A percentile compares a stretch with the other conserved stretches of the same genome.
These are phyloP conservation scores for Cryphonectria nitschkei DNA, from an alignment of 2,329 filamentous ascomycete genomes.

Conservation along the genomic window DNA sequence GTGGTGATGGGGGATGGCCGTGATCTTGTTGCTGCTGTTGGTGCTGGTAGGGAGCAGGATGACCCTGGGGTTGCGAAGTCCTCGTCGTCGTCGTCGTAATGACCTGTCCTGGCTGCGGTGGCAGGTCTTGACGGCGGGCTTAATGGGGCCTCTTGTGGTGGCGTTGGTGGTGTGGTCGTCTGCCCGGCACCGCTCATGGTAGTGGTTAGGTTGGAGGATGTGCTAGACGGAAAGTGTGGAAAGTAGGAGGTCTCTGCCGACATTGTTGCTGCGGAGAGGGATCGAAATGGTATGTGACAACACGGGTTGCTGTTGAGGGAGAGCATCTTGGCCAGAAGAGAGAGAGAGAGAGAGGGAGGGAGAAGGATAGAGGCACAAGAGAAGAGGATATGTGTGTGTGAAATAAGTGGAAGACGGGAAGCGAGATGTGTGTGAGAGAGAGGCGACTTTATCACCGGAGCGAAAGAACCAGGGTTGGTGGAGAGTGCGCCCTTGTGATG, in stretches of 20 bases:
- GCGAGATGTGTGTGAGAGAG: not conserved
- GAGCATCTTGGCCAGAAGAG: constrained; percentile 19
- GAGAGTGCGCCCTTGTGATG: not conserved
- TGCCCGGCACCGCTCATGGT: constrained; percentile 22
- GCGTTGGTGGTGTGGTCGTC: constrained; percentile 11
- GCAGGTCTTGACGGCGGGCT: constrained; percentile 21
- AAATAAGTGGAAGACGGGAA: not conserved
- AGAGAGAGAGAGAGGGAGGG: not conserved
- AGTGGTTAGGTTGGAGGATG: not conserved
- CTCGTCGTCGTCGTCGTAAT: not conserved
- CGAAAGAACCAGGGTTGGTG: not conserved
- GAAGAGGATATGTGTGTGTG: not conserved
- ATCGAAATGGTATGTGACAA: constrained; percentile 24
- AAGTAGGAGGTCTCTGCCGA: constrained; percentile 15
- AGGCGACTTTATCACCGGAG: not conserved
- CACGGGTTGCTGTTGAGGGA: constrained; percentile 22
- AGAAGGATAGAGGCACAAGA: not conserved
- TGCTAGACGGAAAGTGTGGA: not conserved
- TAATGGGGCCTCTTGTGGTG: constrained; percentile 22
- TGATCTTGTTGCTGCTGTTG: constrained; percentile 4
- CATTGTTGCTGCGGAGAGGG: constrained; percentile 1
- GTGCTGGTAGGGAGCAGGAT: constrained; percentile 25
- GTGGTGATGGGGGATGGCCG: not conserved
- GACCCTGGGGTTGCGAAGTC: not conserved
- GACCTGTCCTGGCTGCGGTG: not conserved